Conservation (phyloP, 2,329 filamentous ascomycete species). For the Ramularia endophylla region DNA sequence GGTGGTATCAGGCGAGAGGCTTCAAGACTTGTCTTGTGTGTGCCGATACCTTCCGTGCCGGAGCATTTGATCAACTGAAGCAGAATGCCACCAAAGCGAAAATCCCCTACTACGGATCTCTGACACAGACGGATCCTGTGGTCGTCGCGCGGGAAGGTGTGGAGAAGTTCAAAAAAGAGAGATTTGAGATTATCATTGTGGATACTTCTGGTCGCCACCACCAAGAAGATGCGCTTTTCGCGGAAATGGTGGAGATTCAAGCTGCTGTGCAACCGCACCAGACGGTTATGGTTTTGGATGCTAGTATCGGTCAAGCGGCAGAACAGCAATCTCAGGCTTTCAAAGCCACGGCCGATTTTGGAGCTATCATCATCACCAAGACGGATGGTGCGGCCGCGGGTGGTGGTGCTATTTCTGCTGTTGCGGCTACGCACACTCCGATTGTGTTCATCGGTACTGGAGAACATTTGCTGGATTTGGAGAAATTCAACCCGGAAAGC, state of each 20-base stretch:
- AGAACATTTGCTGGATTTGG: slow-evolving; percentile 93
- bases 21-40: slow-evolving; percentile 93
- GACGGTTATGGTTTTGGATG: slow-evolving; percentile 97
- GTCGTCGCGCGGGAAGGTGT: slow-evolving; percentile 93
- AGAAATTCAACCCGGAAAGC: slow-evolving; percentile 84
- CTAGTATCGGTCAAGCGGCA: slow-evolving; percentile 92
- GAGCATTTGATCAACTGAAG: slow-evolving; percentile 97
- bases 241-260: slow-evolving; percentile 97
- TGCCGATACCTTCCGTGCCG: slow-evolving; percentile 96
- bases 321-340: slow-evolving; percentile 94
- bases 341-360: slow-evolving; percentile 95
- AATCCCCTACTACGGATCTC: slow-evolving; percentile 95
- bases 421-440: slow-evolving; percentile 91
- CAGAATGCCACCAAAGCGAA: slow-evolving; percentile 99
- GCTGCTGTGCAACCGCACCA: slow-evolving; percentile 84
- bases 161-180: slow-evolving; percentile 98
- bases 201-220: slow-evolving; percentile 94
- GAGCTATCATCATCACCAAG: slow-evolving; percentile 98
- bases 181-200: slow-evolving; percentile 97
- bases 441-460: slow-evolving; percentile 98
- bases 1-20: slow-evolving; percentile 89
- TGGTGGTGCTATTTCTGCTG: slow-evolving; percentile 94
- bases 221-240: slow-evolving; percentile 91
- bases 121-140: slow-evolving; percentile 94
- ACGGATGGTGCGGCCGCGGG: slow-evolving; percentile 93